Conservation (phyloP, 192 early-diverging fungal species). For the Coemansia biformis region DNA sequence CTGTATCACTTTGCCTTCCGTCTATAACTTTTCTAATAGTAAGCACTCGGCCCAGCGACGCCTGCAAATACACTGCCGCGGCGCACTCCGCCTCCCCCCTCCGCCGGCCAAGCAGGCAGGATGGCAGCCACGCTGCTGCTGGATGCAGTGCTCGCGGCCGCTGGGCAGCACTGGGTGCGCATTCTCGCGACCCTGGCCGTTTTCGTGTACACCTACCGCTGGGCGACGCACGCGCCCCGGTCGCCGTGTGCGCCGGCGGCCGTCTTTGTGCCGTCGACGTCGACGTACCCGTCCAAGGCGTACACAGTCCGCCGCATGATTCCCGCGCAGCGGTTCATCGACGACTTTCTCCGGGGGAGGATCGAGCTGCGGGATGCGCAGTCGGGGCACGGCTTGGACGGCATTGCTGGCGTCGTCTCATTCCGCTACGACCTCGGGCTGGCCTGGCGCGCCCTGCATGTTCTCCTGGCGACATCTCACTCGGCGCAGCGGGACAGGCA, state of each 20-base stretch:
- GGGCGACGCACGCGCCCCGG: conserved; percentile 17
- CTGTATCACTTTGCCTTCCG: no score
- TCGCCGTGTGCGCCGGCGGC: conserved; percentile 29
- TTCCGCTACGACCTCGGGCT: conserved; percentile 31
- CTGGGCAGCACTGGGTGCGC: conserved; percentile 22
- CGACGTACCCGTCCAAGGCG: conserved; percentile 37
- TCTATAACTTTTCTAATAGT: no score
- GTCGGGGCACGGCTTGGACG: conserved; percentile 39
- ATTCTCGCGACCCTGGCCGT: conserved; percentile 13
- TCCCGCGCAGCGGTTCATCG: conserved; percentile 32
- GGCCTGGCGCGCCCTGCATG: conserved; percentile 20
- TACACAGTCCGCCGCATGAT: conserved; percentile 44
- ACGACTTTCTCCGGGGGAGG: conserved; percentile 40
- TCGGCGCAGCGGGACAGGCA: conserved; percentile 13
- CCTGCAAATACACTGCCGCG: no score
- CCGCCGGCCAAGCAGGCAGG: no score
- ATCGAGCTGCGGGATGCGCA: conserved; percentile 49
- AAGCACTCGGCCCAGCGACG: no score
- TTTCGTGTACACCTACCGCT: conserved; percentile 24
- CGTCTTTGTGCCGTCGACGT: conserved; percentile 47
- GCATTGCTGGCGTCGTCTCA: conserved; percentile 28
- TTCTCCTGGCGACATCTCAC: conserved; percentile 21
- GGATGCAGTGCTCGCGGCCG: conserved; percentile 4
- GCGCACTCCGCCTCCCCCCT: no score
- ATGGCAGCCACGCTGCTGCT: conserved; percentile 12